A percentile compares a stretch with the other conserved stretches of the same genome.
These are phyloP conservation scores for Monilinia vaccinii-corymbosi DNA, from an alignment of 2,329 filamentous ascomycete species.

Conservation along the genomic window DNA sequence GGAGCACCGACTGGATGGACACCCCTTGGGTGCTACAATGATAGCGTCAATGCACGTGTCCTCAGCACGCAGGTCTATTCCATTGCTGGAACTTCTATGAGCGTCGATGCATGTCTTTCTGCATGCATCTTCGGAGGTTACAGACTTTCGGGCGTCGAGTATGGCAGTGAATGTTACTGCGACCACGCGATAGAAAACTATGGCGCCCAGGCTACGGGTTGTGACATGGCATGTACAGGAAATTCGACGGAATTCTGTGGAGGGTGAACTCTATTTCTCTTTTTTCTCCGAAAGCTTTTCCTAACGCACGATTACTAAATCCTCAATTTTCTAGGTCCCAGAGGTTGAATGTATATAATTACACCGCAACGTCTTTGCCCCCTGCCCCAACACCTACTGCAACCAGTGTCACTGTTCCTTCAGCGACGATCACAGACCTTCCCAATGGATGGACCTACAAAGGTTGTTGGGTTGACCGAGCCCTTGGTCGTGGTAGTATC, in stretches of 20 bases:
- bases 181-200: slow-evolving; percentile 11
- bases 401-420: not conserved
- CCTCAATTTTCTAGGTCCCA: slow-evolving; percentile 2
- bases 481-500: slow-evolving; percentile 15
- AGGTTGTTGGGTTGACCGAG: slow-evolving; percentile 22
- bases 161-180: slow-evolving; percentile 26
- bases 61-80: slow-evolving; percentile 13
- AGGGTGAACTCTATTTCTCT: slow-evolving; percentile 9
- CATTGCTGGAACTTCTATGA: slow-evolving; percentile 15
- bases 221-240: slow-evolving; percentile 22
- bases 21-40: slow-evolving; percentile 20
- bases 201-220: slow-evolving; percentile 12
- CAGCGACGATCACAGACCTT: slow-evolving; percentile 13
- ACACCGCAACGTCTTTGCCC: slow-evolving; percentile 10
- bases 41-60: slow-evolving; percentile 16
- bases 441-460: slow-evolving; percentile 20
- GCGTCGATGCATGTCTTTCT: slow-evolving; percentile 27
- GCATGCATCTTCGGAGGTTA: slow-evolving; percentile 23
- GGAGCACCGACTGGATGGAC: slow-evolving; percentile 15
- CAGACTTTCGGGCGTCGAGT: slow-evolving; percentile 29
- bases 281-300: not conserved
- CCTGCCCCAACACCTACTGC: slow-evolving; percentile 6
- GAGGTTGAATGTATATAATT: slow-evolving; percentile 20
- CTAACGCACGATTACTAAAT: not conserved
- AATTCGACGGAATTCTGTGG: slow-evolving; percentile 28